These are phyloP conservation scores for Kluyveromyces marxianus DNA, from an alignment of 1,139 yeast genomes.

Conservation along the genomic window DNA sequence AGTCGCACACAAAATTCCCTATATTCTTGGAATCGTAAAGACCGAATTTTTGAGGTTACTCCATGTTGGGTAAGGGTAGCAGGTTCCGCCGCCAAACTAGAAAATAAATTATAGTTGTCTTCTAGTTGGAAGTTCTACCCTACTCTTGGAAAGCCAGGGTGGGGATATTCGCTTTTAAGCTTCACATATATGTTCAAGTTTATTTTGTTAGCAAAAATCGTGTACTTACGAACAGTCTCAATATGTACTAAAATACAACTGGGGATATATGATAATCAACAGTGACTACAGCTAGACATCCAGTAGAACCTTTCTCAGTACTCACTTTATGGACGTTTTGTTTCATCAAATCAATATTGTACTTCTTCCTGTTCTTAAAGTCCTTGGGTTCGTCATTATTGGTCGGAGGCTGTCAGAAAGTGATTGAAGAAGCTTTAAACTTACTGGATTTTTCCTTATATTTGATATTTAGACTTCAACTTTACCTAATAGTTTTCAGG, in stretches of 20 bases:
- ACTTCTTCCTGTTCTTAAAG: neutral
- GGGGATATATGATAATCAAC: neutral
- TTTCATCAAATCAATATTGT: neutral
- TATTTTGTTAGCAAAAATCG: neutral
- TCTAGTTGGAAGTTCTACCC: conserved; percentile 2
- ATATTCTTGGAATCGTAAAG: neutral
- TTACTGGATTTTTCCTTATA: neutral
- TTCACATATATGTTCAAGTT: conserved; percentile 1
- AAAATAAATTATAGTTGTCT: neutral
- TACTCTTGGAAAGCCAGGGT: neutral
- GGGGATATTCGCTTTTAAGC: conserved; percentile 1
- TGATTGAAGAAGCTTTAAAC: neutral
- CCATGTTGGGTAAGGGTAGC: conserved; percentile 1
- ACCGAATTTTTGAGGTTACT: conserved; percentile 1
- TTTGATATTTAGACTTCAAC: neutral
- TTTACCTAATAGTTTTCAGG: neutral
- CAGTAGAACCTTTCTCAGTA: neutral
- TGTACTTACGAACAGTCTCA: conserved; percentile 1
- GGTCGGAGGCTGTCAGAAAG: conserved; percentile 3
- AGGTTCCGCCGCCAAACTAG: conserved; percentile 3
- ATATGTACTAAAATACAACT: conserved; percentile 1
- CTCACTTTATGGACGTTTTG: conserved; percentile 2
- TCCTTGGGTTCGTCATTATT: conserved; percentile 2
- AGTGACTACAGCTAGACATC: neutral
- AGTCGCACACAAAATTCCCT: neutral